Evolutionary conservation across 805 yeast genomes (phyloP).

Genomic region (Candida germanica): DNA sequence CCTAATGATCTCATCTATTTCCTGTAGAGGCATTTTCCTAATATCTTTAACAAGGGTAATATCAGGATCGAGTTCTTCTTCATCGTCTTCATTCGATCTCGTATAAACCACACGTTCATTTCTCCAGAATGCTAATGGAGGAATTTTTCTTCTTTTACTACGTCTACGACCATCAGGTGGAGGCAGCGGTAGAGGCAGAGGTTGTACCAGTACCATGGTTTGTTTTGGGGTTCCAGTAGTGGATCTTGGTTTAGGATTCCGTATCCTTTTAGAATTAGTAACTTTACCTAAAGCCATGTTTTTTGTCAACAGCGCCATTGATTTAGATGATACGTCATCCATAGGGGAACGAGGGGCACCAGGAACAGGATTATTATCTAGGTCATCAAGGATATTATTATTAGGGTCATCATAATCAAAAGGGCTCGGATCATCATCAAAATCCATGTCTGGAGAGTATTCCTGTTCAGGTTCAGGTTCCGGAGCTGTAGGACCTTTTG

Average conservation of each 20-base stretch:
- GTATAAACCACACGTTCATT: conserved; percentile 70
- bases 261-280: conserved; percentile 4
- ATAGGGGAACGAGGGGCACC: too few species aligned
- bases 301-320: conserved; percentile 25
- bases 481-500: background rate
- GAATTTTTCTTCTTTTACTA: conserved; percentile 61
- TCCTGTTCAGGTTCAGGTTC: background rate
- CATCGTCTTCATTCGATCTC: conserved; percentile 27
- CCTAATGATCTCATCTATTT: conserved; percentile 57
- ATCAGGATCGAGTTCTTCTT: conserved; percentile 39
- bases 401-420: conserved; percentile 21
- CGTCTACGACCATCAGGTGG: conserved; percentile 53
- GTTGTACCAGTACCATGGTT: conserved; percentile 13
- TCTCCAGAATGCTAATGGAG: conserved; percentile 82
- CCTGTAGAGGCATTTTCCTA: conserved; percentile 46
- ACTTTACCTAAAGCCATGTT: conserved; percentile 29
- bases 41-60: conserved; percentile 33
- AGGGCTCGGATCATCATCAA: conserved; percentile 11
- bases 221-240: conserved; percentile 1
- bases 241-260: conserved; percentile 7
- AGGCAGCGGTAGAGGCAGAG: conserved; percentile 43
- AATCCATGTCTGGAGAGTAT: background rate
- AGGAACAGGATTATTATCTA: background rate
- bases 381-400: conserved; percentile 4
- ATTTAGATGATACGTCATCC: conserved; percentile 6